A percentile compares a stretch with the other conserved stretches of the same genome.
Conservation (phyloP, 2,329 filamentous ascomycete genomes). For the Dactylellina sp. region DNA sequence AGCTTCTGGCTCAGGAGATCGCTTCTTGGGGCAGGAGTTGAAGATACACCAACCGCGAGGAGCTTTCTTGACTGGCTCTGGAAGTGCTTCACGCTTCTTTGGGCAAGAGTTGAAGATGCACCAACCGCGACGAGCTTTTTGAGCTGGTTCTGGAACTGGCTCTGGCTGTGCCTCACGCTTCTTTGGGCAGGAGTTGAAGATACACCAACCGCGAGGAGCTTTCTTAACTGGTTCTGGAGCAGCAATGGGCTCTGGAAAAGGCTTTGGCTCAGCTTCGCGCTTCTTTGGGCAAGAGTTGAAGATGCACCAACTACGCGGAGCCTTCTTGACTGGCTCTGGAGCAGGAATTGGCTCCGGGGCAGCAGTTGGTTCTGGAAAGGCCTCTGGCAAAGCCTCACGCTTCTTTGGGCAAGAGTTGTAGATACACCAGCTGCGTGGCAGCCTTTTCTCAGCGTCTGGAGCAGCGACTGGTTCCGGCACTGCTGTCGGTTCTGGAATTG, state of each 20-base stretch:
- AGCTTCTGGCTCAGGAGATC: slow-evolving; percentile 11
- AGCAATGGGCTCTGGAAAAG: background rate
- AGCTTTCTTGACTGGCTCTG: background rate
- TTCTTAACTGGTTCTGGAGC: slow-evolving; percentile 3
- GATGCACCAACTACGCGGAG: slow-evolving; percentile 21
- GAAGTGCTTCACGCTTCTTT: slow-evolving; percentile 29
- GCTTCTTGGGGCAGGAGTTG: slow-evolving; percentile 32
- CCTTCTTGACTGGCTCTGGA: slow-evolving; percentile 10
- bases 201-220: slow-evolving; percentile 1
- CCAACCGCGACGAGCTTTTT: slow-evolving; percentile 17
- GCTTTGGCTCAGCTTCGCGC: slow-evolving; percentile 12
- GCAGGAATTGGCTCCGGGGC: slow-evolving; percentile 3
- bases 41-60: slow-evolving; percentile 14
- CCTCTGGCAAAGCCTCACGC: background rate
- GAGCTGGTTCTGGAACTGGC: background rate
- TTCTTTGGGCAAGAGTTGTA: slow-evolving; percentile 1
- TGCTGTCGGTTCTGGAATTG: slow-evolving; percentile 2
- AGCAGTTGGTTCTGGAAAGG: slow-evolving; percentile 1
- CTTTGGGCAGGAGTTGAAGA: slow-evolving; percentile 6
- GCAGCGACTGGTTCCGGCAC: slow-evolving; percentile 1
- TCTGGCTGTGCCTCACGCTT: slow-evolving; percentile 1
- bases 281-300: slow-evolving; percentile 44
- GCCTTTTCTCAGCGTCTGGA: background rate
- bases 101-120: slow-evolving; percentile 36
- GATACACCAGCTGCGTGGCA: slow-evolving; percentile 2